Conservation (phyloP, 768 basidiomycete species). For the Russula abietina region DNA sequence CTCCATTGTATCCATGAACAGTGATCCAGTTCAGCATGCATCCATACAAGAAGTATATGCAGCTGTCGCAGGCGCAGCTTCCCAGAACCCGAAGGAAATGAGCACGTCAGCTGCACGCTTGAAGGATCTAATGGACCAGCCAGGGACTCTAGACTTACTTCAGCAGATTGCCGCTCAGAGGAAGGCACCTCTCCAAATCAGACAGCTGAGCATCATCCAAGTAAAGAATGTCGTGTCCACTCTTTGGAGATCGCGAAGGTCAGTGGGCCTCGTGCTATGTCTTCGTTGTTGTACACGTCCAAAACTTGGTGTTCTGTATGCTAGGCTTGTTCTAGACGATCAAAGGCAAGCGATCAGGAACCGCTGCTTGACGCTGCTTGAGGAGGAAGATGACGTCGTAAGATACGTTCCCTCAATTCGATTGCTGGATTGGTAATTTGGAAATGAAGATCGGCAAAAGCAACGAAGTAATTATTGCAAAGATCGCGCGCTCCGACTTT, state of each 20-base stretch:
- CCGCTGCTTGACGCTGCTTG: conserved; percentile 58
- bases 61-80: conserved; percentile 61
- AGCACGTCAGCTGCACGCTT: conserved; percentile 52
- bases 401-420: conserved; percentile 21
- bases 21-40: conserved; percentile 36
- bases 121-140: conserved; percentile 59
- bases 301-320: conserved; percentile 10
- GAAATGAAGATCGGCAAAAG: conserved; percentile 63
- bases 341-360: conserved; percentile 60
- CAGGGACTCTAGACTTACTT: conserved; percentile 65
- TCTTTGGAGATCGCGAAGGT: conserved; percentile 81
- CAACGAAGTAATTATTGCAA: conserved; percentile 68
- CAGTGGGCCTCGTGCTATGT: conserved; percentile 28
- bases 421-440: conserved; percentile 15
- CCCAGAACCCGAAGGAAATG: conserved; percentile 54
- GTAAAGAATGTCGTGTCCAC: conserved; percentile 74
- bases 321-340: conserved; percentile 62
- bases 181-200: conserved; percentile 55
- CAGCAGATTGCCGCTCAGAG: conserved; percentile 65
- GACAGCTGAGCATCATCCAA: conserved; percentile 80
- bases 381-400: conserved; percentile 75
- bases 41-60: conserved; percentile 60
- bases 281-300: neutral
- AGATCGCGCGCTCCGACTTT: conserved; percentile 73
- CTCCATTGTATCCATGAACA: conserved; percentile 10